These are phyloP conservation scores for Picea abies DNA, from an alignment of 83 land plant species.

Conservation along the genomic window DNA sequence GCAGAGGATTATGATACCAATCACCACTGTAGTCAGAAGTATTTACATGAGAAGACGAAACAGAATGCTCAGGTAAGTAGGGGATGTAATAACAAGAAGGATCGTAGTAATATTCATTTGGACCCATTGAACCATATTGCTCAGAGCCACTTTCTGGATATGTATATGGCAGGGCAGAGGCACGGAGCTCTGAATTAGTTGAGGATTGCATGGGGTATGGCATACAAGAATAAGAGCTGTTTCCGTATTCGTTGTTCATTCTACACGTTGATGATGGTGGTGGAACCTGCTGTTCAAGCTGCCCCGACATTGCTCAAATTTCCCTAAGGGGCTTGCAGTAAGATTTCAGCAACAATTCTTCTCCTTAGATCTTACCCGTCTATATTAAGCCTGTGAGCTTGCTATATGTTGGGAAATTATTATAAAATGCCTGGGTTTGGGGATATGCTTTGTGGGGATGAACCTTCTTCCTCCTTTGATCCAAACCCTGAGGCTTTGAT, in stretches of 20 bases:
- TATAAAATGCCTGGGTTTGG: no score
- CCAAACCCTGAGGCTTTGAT: no score
- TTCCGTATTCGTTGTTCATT: not conserved
- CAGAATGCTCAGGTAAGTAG: not conserved
- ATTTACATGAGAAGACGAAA: not conserved
- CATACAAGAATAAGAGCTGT: not conserved
- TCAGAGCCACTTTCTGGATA: slow-evolving; percentile 1
- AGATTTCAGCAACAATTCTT: no score
- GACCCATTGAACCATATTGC: not conserved
- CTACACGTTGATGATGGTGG: no score
- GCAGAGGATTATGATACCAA: not conserved
- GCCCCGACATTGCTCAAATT: no score
- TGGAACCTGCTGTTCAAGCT: no score
- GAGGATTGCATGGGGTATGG: not conserved
- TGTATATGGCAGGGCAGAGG: not conserved
- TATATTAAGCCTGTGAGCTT: no score
- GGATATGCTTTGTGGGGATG: no score
- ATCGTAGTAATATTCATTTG: slow-evolving; percentile 3
- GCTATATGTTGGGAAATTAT: no score
- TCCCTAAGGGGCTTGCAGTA: no score
- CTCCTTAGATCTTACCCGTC: no score
- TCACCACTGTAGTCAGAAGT: not conserved
- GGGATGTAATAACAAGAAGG: not conserved
- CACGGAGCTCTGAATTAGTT: slow-evolving; percentile 1
- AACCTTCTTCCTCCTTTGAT: no score